phyloP scores from a whole-genome alignment of 2,329 filamentous ascomycete species.

The Ceratocystis alfenasii region DNA sequence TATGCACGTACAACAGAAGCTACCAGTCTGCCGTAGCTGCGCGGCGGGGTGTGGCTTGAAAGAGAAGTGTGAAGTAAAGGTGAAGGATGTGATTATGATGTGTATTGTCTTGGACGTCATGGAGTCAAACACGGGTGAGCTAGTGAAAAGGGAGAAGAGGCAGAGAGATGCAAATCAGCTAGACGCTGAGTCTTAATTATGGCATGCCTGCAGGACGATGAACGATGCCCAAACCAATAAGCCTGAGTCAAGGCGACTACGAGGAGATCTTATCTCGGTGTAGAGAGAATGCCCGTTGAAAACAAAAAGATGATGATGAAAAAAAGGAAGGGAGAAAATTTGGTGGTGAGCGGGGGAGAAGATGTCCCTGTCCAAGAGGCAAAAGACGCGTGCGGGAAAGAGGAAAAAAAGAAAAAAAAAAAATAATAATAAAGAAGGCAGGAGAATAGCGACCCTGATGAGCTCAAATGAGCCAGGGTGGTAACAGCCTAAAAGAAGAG shows the following conservation, averaged over 20 bases:
- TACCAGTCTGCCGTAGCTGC: not conserved
- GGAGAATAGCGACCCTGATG: not conserved
- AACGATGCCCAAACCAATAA: not conserved
- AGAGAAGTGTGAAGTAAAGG: not conserved
- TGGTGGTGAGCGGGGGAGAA: conserved; percentile 3
- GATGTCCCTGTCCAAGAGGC: not conserved
- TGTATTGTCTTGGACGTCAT: not conserved
- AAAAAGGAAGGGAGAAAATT: not conserved
- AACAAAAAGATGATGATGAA: not conserved
- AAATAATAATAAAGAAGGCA: not conserved
- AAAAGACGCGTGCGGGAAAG: not conserved
- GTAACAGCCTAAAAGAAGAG: conserved; percentile 1
- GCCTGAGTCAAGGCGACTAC: not conserved
- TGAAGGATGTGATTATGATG: not conserved
- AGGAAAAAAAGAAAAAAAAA: not conserved
- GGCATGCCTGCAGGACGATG: not conserved
- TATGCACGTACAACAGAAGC: not conserved
- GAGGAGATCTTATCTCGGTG: too few relatives aligned
- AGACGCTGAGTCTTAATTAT: not conserved
- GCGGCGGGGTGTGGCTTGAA: not conserved
- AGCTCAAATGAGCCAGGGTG: not conserved
- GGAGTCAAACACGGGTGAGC: not conserved
- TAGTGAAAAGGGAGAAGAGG: not conserved
- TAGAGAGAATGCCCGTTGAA: not conserved
- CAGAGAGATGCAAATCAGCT: not conserved